Evolutionary conservation across 2,329 filamentous ascomycete genomes (phyloP), one percentile per base, ranked within the genome.

Genomic region (Claviceps pazoutovae): DNA sequence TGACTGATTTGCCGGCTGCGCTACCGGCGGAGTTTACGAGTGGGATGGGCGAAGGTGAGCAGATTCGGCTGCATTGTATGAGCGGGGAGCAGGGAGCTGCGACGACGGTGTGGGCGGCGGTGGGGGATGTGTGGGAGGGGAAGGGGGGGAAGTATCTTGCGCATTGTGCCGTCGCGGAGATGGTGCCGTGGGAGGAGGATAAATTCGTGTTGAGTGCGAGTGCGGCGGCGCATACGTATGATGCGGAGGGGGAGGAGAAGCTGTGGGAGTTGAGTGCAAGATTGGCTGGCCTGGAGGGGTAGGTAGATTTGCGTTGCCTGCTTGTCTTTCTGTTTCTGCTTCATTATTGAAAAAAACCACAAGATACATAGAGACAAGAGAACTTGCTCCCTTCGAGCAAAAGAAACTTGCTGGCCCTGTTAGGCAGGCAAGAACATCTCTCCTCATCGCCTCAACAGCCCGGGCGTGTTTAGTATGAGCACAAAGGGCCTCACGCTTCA

Each of bases 101-200:
- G 0, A 76, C 74, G 9, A 65, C 65, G 3, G 64, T 74, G 0
- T 73, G 65, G 62, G 73, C 71, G 0, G 73, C 71, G 0, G 56
- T 71, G 2, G 64, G 59, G 2, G 65, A 61, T 49, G 67, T 66
- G 26, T 70, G 66, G 63, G 70, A 74, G 59, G 68, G 64, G 2
- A 70, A 65, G 55, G 75, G 73, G 3, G 73, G 72, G 3, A 66
- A 62, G 54, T 77, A 74, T 56, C 56, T 77, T 26, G 63, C 63
- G 16, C 60, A 76, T 53, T 71, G 70, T 46, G 19, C 42, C 19
- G 19, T 44, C 11, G 8, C 42, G 11, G 42, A 44, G 19, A 13
- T 44, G 8, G 4, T 21, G 42, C n/a, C 19, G 19, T 19, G 39
- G 9, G 7, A 17, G 39, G 26, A 30, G 26, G 26, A 39, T n/a